Conservation (phyloP, 2,329 filamentous ascomycete species). For the Bipolaris bicolor region DNA sequence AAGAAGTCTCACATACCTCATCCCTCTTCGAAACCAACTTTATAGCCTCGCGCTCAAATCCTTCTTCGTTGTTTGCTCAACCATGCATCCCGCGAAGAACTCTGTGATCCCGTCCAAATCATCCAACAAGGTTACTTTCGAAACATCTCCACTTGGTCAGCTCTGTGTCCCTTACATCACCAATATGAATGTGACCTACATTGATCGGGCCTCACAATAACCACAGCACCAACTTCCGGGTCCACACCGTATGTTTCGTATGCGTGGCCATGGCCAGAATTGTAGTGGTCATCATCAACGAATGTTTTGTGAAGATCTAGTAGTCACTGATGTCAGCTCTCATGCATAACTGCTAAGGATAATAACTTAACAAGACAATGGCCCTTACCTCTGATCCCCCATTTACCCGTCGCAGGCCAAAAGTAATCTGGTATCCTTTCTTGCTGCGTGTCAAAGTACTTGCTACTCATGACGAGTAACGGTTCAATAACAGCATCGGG, state of each 20-base stretch:
- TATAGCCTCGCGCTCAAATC: neutral
- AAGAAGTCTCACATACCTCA: neutral
- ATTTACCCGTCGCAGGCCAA: conserved; percentile 62
- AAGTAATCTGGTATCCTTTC: conserved; percentile 63
- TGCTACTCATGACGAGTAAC: conserved; percentile 60
- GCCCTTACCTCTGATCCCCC: conserved; percentile 58
- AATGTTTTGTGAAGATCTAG: conserved; percentile 65
- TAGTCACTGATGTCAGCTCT: neutral
- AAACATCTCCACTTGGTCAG: conserved; percentile 34
- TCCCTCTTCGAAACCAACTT: neutral
- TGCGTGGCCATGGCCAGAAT: conserved; percentile 62
- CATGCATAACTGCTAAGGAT: neutral
- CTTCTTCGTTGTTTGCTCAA: neutral
- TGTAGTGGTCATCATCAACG: conserved; percentile 64
- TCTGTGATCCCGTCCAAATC: conserved; percentile 25
- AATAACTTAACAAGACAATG: no score
- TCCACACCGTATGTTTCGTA: conserved; percentile 64
- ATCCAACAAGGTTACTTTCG: conserved; percentile 32
- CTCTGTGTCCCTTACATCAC: neutral
- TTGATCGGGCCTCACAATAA: conserved; percentile 67
- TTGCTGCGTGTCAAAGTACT: conserved; percentile 57
- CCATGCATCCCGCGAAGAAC: conserved; percentile 34
- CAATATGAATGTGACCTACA: conserved; percentile 4
- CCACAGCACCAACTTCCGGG: conserved; percentile 42
- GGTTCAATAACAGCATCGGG: conserved; percentile 64